These are phyloP conservation scores for Aureobasidium sp. DNA, from an alignment of 2,329 filamentous ascomycete species.

Conservation along the genomic window DNA sequence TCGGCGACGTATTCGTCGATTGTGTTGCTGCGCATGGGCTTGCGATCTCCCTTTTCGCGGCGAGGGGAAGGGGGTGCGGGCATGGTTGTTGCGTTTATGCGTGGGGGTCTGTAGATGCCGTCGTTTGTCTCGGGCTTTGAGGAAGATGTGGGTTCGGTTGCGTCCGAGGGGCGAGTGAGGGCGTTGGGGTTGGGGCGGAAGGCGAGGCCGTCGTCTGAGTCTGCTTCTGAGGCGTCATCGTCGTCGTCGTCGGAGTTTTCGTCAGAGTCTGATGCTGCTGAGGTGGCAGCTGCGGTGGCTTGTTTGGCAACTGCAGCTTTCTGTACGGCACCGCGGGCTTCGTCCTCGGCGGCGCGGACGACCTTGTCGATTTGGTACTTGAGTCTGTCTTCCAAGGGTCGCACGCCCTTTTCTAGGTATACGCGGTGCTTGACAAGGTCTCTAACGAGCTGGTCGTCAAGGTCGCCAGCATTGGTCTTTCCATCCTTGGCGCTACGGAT, in stretches of 20 bases:
- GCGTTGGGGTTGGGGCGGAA: constrained; percentile 55
- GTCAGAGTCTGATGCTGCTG: constrained; percentile 18
- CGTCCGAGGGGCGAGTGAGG: constrained; percentile 27
- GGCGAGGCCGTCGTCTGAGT: constrained; percentile 49
- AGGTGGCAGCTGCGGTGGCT: constrained; percentile 20
- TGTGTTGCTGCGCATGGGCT: constrained; percentile 67
- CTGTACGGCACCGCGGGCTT: constrained; percentile 42
- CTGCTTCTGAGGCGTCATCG: constrained; percentile 34
- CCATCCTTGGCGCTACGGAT: constrained; percentile 30
- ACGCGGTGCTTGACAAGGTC: constrained; percentile 89
- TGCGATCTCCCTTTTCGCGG: constrained; percentile 56
- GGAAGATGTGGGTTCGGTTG: constrained; percentile 21
- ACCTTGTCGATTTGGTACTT: constrained; percentile 97
- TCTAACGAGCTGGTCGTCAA: constrained; percentile 64
- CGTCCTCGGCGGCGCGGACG: constrained; percentile 75
- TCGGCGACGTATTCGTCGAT: constrained; percentile 87
- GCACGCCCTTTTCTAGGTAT: constrained; percentile 86
- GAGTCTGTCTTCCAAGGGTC: constrained; percentile 80
- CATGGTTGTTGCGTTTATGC: constrained; percentile 81
- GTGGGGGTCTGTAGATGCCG: constrained; percentile 82
- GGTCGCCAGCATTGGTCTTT: constrained; percentile 25
- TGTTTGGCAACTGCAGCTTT: constrained; percentile 29
- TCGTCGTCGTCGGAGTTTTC: constrained; percentile 29
- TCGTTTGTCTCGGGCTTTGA: constrained; percentile 32
- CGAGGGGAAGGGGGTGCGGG: constrained; percentile 39